phyloP scores from a whole-genome alignment of 768 basidiomycete species.

The Russula dissimulans region DNA sequence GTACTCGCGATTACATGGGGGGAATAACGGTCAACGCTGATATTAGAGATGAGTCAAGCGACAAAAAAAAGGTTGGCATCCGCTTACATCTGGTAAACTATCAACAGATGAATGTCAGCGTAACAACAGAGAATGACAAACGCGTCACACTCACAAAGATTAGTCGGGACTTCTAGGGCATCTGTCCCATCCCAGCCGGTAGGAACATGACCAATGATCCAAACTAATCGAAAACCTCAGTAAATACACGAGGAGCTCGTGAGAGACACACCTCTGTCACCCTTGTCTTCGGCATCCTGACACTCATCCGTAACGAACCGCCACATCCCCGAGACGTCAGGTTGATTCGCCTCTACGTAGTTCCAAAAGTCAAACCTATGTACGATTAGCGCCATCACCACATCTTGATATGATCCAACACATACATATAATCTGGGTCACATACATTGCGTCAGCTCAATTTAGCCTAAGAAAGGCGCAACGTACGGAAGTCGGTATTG shows the following conservation, averaged over 20 bases:
- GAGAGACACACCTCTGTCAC: constrained; percentile 46
- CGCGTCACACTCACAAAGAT: constrained; percentile 45
- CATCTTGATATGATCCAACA: not conserved
- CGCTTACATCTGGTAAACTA: constrained; percentile 43
- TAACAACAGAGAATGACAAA: not conserved
- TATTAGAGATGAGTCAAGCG: not conserved
- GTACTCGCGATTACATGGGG: constrained; percentile 69
- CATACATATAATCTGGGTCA: constrained; percentile 24
- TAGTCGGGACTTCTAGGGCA: constrained; percentile 51
- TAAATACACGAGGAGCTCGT: not conserved
- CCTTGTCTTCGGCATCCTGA: constrained; percentile 68
- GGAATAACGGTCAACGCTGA: constrained; percentile 63
- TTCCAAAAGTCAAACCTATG: constrained; percentile 61
- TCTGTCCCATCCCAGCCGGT: constrained; percentile 68
- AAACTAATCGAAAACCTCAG: constrained; percentile 28
- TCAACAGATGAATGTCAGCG: not conserved
- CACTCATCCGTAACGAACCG: constrained; percentile 70
- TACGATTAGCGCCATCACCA: not conserved
- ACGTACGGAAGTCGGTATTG: constrained; percentile 68
- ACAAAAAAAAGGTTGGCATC: not conserved
- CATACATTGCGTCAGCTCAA: not conserved
- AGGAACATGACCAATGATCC: constrained; percentile 48
- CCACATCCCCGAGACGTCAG: constrained; percentile 68
- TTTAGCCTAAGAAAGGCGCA: constrained; percentile 10
- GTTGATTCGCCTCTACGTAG: constrained; percentile 62